phyloP scores from a whole-genome alignment of 768 basidiomycete species.

The Leccinum arenicola region DNA sequence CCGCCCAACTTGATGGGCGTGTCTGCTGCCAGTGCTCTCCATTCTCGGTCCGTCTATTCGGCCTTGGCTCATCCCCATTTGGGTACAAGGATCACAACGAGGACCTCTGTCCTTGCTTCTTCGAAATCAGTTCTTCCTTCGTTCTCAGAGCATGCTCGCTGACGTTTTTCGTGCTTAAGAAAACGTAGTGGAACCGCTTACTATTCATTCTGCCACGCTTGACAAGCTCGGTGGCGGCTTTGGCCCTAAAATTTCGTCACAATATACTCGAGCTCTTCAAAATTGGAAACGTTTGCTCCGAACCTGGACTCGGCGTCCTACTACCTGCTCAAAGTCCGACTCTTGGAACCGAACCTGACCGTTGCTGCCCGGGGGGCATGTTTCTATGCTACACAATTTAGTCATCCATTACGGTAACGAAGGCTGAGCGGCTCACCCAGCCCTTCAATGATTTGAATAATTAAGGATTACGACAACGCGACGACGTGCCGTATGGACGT shows the following conservation, averaged over 20 bases:
- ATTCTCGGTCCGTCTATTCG: conserved; percentile 9
- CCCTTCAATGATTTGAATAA: background rate
- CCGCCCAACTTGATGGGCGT: conserved; percentile 6
- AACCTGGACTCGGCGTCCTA: background rate
- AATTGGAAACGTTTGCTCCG: conserved; percentile 6
- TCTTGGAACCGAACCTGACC: conserved; percentile 15
- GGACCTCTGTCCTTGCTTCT: conserved; percentile 11
- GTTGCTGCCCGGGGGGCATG: conserved; percentile 1
- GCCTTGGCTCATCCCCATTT: background rate
- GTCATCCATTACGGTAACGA: background rate
- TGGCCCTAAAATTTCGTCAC: conserved; percentile 8
- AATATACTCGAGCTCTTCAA: background rate
- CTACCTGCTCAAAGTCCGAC: conserved; percentile 4
- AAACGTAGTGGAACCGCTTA: conserved; percentile 6
- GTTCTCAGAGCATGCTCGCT: conserved; percentile 9
- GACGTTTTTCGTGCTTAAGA: conserved; percentile 12
- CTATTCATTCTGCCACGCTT: background rate
- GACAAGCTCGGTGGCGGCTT: conserved; percentile 4
- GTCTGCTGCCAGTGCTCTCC: background rate
- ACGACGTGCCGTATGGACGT: background rate
- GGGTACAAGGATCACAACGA: conserved; percentile 16
- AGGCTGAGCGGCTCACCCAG: background rate
- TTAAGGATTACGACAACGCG: background rate
- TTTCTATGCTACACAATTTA: background rate
- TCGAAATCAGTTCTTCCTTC: background rate